These are phyloP conservation scores for Serpula lacrymans DNA, from an alignment of 768 basidiomycete species.

Conservation along the genomic window DNA sequence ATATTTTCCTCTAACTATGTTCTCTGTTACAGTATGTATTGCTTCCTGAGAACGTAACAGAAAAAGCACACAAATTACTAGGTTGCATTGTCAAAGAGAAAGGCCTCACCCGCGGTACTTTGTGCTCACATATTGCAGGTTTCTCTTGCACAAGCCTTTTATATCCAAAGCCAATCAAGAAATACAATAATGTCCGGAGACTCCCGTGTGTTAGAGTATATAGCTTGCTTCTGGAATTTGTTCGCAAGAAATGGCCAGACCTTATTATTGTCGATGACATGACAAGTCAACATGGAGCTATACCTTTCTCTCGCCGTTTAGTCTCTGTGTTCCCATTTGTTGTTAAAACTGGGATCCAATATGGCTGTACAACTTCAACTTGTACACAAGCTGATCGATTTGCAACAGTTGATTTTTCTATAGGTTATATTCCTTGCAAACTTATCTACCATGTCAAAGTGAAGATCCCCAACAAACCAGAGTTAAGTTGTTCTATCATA, in stretches of 20 bases:
- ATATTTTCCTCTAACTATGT: no score
- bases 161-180: constrained; percentile 1
- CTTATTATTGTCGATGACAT: constrained; percentile 6
- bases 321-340: constrained; percentile 11
- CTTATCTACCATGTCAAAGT: constrained; percentile 11
- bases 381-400: constrained; percentile 13
- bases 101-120: background rate
- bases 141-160: no score
- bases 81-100: background rate
- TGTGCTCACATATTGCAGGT: background rate
- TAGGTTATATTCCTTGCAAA: constrained; percentile 7
- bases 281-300: background rate
- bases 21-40: no score
- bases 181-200: background rate
- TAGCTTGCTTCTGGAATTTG: constrained; percentile 7
- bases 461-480: constrained; percentile 7
- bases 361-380: constrained; percentile 13
- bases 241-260: constrained; percentile 9
- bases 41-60: background rate
- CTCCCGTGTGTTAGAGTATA: constrained; percentile 3
- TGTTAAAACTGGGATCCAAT: constrained; percentile 19
- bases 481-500: constrained; percentile 17
- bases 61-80: no score
- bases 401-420: constrained; percentile 9
- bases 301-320: constrained; percentile 1